Evolutionary conservation across 805 yeast species (phyloP).

Genomic region (Metschnikowia lachancei): DNA sequence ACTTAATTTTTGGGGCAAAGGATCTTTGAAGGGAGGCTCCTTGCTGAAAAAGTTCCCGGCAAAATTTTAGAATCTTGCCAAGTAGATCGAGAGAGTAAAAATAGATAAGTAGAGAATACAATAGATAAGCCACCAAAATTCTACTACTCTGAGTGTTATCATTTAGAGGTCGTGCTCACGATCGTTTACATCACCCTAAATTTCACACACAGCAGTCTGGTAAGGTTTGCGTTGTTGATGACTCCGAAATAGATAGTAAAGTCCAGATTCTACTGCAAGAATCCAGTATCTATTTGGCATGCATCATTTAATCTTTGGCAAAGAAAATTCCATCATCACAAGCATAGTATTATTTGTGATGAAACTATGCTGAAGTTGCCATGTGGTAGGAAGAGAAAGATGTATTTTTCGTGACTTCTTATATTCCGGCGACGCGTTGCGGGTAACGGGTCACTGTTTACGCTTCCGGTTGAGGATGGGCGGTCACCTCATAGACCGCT

Average conservation of each 20-base stretch:
- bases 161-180: not conserved
- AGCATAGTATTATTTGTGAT: constrained; percentile 35
- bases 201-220: not conserved
- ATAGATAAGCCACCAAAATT: too few relatives aligned
- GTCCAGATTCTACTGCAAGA: constrained; percentile 14
- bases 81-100: too few relatives aligned
- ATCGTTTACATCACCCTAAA: not conserved
- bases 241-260: constrained; percentile 19
- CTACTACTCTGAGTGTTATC: too few relatives aligned
- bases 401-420: constrained; percentile 3
- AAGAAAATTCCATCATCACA: constrained; percentile 44
- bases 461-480: not conserved
- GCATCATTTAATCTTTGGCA: constrained; percentile 37
- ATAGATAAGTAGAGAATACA: too few relatives aligned
- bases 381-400: constrained; percentile 4
- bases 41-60: too few relatives aligned
- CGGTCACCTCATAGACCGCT: not conserved
- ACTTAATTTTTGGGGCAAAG: not conserved
- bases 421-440: constrained; percentile 6
- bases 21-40: not conserved
- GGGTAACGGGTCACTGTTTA: constrained; percentile 10
- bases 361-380: constrained; percentile 50
- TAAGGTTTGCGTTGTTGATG: constrained; percentile 2
- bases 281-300: constrained; percentile 26
- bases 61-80: too few relatives aligned